A percentile compares a stretch with the other conserved stretches of the same genome.
Conservation (phyloP, 1,284 basidiomycete genomes). For the Ceratobasidium sp. region DNA sequence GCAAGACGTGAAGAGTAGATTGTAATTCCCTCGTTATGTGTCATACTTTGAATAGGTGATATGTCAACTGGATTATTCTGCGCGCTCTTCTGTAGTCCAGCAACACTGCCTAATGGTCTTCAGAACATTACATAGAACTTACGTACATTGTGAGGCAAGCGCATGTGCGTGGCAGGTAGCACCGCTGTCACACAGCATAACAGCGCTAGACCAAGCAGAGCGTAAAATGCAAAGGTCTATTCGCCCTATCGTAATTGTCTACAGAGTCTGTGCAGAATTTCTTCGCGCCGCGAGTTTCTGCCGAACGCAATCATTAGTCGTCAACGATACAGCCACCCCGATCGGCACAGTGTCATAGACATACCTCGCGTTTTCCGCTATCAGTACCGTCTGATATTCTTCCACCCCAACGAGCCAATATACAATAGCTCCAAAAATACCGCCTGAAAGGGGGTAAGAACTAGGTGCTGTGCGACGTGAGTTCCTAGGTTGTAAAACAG, state of each 20-base stretch:
- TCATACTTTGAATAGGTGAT: neutral
- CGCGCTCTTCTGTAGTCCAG: too few relatives aligned
- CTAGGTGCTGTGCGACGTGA: constrained; percentile 28
- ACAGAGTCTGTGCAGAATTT: constrained; percentile 22
- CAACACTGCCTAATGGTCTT: too few relatives aligned
- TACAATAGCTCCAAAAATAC: constrained; percentile 41
- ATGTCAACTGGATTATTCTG: too few relatives aligned
- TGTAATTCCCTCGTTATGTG: constrained; percentile 5
- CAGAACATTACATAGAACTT: too few relatives aligned
- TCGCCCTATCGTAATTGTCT: neutral
- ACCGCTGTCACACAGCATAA: too few relatives aligned
- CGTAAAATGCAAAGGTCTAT: constrained; percentile 1
- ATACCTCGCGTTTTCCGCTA: constrained; percentile 43
- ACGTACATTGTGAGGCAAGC: too few relatives aligned
- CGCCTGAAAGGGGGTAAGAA: constrained; percentile 40
- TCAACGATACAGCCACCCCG: neutral
- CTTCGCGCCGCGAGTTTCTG: constrained; percentile 28
- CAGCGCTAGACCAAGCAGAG: neutral
- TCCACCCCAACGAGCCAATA: constrained; percentile 43
- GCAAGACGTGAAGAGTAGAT: neutral
- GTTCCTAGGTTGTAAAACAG: neutral
- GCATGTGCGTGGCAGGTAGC: too few relatives aligned
- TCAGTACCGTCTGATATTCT: constrained; percentile 40
- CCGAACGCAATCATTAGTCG: neutral
- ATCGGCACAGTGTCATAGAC: neutral